A percentile compares a stretch with the other conserved stretches of the same genome.
phyloP scores from a whole-genome alignment of 148 eudicot genomes.

The Rhododendron williamsianum region DNA sequence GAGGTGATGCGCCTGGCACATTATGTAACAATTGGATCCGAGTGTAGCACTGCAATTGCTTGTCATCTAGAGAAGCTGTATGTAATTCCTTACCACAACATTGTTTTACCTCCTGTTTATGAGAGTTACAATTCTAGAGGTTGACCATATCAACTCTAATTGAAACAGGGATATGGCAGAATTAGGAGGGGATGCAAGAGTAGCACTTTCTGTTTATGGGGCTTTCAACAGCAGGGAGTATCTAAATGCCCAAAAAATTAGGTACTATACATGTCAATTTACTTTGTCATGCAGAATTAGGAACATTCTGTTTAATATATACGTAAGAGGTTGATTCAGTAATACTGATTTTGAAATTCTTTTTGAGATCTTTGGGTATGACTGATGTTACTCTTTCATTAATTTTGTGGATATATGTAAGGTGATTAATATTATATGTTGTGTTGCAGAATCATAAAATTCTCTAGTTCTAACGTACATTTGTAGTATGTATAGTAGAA shows the following conservation, averaged over 20 bases:
- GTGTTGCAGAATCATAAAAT: not conserved
- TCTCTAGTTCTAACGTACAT: not conserved
- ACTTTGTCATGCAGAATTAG: not conserved
- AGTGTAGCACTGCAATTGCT: conserved; percentile 70
- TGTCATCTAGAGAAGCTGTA: conserved; percentile 56
- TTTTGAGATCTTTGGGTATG: not conserved
- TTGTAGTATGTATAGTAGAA: not conserved
- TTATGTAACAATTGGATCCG: conserved; percentile 84
- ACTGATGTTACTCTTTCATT: not conserved
- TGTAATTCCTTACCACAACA: conserved; percentile 11
- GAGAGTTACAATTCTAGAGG: not conserved
- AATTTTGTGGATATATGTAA: not conserved
- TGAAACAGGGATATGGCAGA: conserved; percentile 40
- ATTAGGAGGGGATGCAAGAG: conserved; percentile 80
- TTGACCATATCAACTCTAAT: conserved; percentile 12
- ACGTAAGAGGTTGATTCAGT: not conserved
- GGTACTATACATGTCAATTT: conserved; percentile 30
- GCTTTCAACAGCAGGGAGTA: conserved; percentile 70
- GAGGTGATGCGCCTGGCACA: conserved; percentile 94
- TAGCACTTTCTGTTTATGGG: conserved; percentile 68
- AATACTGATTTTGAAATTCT: not conserved
- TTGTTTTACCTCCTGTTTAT: not conserved
- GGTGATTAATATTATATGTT: not conserved
- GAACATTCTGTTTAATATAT: not conserved
- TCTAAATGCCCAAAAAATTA: conserved; percentile 87